These are phyloP conservation scores for Penicillium diatomitis DNA, from an alignment of 495 filamentous ascomycete genomes.

Conservation along the genomic window DNA sequence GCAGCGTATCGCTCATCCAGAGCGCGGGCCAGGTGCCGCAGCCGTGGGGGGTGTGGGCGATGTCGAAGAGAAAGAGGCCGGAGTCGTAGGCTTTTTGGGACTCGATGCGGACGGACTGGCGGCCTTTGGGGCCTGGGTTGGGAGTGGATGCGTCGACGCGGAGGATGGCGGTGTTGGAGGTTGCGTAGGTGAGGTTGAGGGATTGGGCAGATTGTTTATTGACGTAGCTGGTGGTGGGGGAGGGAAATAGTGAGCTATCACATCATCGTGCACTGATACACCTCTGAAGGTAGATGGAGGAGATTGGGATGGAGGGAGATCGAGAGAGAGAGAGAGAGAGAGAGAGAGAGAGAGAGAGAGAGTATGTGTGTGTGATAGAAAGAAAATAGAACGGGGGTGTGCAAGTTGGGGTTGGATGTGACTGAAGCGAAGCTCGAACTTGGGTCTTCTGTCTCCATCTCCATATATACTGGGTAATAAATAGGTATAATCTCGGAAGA, in stretches of 20 bases:
- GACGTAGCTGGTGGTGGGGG: constrained; percentile 29
- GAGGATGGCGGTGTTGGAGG: constrained; percentile 38
- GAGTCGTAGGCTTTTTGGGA: constrained; percentile 40
- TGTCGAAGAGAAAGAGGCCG: constrained; percentile 49
- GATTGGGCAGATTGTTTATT: constrained; percentile 17
- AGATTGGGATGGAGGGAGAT: background rate
- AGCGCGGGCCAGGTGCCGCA: constrained; percentile 52
- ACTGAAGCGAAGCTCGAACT: too few species aligned
- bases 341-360: too few species aligned
- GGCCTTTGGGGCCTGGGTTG: constrained; percentile 30
- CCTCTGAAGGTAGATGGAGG: background rate
- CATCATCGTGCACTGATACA: too few species aligned
- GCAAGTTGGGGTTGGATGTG: too few species aligned
- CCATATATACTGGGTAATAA: too few species aligned
- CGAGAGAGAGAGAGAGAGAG: too few species aligned
- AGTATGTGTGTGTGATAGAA: too few species aligned
- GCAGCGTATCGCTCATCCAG: constrained; percentile 51
- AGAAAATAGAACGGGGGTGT: too few species aligned
- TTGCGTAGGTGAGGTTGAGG: constrained; percentile 45
- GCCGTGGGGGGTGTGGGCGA: constrained; percentile 39
- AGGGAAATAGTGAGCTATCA: background rate
- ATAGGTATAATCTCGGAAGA: too few species aligned
- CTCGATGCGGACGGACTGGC: constrained; percentile 46
- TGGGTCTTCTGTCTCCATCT: too few species aligned
- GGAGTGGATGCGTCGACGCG: constrained; percentile 41